Conservation (phyloP, 371 early-diverging fungal species). For the Syncephalastrum contaminatum region DNA sequence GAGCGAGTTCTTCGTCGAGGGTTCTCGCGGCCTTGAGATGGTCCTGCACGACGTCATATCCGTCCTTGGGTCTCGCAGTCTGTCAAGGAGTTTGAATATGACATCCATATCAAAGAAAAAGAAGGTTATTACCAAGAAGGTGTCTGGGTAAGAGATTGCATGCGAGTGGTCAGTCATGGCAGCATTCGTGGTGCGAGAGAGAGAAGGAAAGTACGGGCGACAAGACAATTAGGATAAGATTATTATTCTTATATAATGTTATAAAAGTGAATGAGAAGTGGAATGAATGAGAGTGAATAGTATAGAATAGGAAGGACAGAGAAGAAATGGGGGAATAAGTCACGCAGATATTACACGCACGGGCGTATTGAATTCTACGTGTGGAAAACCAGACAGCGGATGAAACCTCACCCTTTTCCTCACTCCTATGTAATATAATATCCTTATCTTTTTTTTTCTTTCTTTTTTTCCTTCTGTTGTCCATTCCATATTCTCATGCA, state of each 20-base stretch:
- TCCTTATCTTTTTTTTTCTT: background rate
- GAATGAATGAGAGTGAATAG: background rate
- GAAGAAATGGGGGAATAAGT: slow-evolving; percentile 3
- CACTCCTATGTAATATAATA: background rate
- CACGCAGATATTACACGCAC: background rate
- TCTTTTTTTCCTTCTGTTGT: background rate
- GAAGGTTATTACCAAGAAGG: slow-evolving; percentile 8
- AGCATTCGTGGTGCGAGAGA: background rate
- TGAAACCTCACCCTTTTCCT: slow-evolving; percentile 5
- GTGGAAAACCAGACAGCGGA: background rate
- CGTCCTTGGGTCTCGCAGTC: slow-evolving; percentile 49
- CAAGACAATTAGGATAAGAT: background rate
- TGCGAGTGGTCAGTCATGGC: slow-evolving; percentile 1
- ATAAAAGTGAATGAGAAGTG: no score
- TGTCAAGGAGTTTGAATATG: slow-evolving; percentile 6
- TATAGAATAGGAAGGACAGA: background rate
- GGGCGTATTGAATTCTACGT: background rate
- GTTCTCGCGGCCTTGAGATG: slow-evolving; percentile 28
- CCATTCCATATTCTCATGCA: slow-evolving; percentile 9
- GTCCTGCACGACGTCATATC: slow-evolving; percentile 40
- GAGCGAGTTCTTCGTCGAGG: slow-evolving; percentile 42
- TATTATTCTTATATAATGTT: no score
- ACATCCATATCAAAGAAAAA: background rate
- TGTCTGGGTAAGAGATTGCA: background rate
- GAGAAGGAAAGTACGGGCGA: background rate